Evolutionary conservation across 305 asterid species (phyloP), one percentile per base, ranked within the genome.

Genomic region (Fraxinus nigra): DNA sequence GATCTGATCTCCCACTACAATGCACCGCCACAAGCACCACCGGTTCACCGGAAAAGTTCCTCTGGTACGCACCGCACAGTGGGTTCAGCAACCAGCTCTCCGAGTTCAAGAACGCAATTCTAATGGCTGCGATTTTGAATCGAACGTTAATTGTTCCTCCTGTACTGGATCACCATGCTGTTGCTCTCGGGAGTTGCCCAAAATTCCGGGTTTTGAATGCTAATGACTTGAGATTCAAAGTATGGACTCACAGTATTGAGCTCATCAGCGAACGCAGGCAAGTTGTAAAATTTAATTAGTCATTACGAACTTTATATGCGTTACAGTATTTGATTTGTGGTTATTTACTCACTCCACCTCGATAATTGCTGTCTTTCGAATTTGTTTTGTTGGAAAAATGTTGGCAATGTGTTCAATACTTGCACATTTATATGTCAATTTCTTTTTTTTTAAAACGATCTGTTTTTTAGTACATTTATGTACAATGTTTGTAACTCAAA

Each of bases 31-130:
- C 77, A 87, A 78, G 84, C n/a, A 18, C 78, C 30, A 37, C 1
- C 34, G 43, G 11, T 43, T 32, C 46, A 3, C 86, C 72, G 33
- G 95, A 91, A 11, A 95, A 90, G 84, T 94, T 91, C 83, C 83
- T 94, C 54, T 93, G 97, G 97, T 95, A 94, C 83, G 97, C 98
- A 33, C 98, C 98, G 18, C 99, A 94, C 89, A 95, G 98, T 82
- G 98, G 99, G 40, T 94, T 95, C 89, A 93, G 98, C 91, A 95
- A 95, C 84, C 99, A 95, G 89, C 89, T 95, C 75, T 87, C 92
- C 22, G 99, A 94, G 87, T 93, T 94, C 89, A 94, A 92, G 87
- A 94, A 94, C 84, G 95, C 95, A 0, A 20, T 94, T 56, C 65
- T 92, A 51, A 88, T 96, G 92, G 92, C 98, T 8, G 89, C 90